Evolutionary conservation across 495 filamentous ascomycete species (phyloP).

Genomic region (Ascodesmis nigricans): DNA sequence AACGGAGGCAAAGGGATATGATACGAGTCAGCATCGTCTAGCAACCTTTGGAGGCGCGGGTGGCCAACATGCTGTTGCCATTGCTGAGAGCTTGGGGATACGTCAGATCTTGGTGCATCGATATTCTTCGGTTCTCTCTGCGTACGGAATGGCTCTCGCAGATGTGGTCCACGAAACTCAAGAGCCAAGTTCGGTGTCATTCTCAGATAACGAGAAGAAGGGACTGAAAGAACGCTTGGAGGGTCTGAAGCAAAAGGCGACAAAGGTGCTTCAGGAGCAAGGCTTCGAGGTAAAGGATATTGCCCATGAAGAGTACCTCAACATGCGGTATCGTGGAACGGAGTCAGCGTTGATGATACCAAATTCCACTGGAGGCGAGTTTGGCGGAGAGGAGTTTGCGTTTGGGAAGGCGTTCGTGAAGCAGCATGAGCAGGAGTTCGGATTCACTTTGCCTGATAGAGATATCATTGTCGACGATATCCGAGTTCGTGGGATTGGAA

Average conservation of each 20-base stretch:
- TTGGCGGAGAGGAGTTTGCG: slow-evolving; percentile 43
- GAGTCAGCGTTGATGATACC: slow-evolving; percentile 76
- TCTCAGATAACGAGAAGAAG: slow-evolving; percentile 35
- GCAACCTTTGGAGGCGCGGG: slow-evolving; percentile 90
- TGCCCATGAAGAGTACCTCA: slow-evolving; percentile 68
- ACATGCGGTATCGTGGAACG: slow-evolving; percentile 72
- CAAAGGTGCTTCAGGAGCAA: slow-evolving; percentile 40
- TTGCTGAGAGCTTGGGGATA: slow-evolving; percentile 74
- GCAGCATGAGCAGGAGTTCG: slow-evolving; percentile 85
- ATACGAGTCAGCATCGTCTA: slow-evolving; percentile 70
- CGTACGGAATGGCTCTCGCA: slow-evolving; percentile 90
- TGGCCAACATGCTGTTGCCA: slow-evolving; percentile 89
- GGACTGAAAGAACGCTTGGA: slow-evolving; percentile 35
- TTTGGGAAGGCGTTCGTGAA: slow-evolving; percentile 65
- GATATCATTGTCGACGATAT: slow-evolving; percentile 90
- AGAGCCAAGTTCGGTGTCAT: slow-evolving; percentile 69
- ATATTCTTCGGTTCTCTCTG: slow-evolving; percentile 85
- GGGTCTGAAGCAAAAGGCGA: slow-evolving; percentile 46
- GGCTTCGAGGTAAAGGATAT: slow-evolving; percentile 53
- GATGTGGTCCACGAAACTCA: slow-evolving; percentile 88
- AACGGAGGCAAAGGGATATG: slow-evolving; percentile 84
- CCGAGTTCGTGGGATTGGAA: slow-evolving; percentile 67
- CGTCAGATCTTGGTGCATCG: slow-evolving; percentile 69
- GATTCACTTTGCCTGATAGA: slow-evolving; percentile 69
- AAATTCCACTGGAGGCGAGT: slow-evolving; percentile 29